These are phyloP conservation scores for Fraxinus floribunda DNA, from an alignment of 305 asterid genomes.

Conservation along the genomic window DNA sequence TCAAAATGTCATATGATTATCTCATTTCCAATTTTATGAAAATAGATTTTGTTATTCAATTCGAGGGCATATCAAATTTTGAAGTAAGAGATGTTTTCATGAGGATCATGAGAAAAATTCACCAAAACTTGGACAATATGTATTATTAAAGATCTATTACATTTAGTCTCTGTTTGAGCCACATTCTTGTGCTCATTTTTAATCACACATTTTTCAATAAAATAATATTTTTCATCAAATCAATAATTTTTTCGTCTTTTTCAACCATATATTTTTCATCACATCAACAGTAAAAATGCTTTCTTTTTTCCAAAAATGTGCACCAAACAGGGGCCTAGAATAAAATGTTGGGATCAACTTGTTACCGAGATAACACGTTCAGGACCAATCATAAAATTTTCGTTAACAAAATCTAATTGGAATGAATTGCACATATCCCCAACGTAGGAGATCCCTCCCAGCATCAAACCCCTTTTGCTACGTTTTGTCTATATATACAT, in stretches of 20 bases:
- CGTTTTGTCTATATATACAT: constrained; percentile 14
- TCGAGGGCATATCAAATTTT: background rate
- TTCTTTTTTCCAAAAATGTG: no score
- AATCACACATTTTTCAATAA: no score
- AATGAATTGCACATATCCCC: background rate
- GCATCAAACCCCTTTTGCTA: constrained; percentile 16
- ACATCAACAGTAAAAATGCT: no score
- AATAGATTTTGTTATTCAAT: background rate
- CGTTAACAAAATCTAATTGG: background rate
- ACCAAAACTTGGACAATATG: no score
- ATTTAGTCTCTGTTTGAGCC: background rate
- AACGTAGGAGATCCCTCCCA: background rate
- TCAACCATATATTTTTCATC: no score
- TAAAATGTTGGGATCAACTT: background rate
- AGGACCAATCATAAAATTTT: background rate
- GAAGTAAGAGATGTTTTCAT: background rate
- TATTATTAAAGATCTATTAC: no score
- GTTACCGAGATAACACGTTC: background rate
- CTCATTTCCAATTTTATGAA: background rate
- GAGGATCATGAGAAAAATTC: background rate
- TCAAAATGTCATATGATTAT: background rate
- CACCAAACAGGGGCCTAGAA: background rate
- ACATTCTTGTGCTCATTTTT: no score
- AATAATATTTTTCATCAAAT: no score
- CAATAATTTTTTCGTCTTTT: no score